These are phyloP conservation scores for Thecaphora frezii DNA, from an alignment of 1,284 basidiomycete genomes.

Conservation along the genomic window DNA sequence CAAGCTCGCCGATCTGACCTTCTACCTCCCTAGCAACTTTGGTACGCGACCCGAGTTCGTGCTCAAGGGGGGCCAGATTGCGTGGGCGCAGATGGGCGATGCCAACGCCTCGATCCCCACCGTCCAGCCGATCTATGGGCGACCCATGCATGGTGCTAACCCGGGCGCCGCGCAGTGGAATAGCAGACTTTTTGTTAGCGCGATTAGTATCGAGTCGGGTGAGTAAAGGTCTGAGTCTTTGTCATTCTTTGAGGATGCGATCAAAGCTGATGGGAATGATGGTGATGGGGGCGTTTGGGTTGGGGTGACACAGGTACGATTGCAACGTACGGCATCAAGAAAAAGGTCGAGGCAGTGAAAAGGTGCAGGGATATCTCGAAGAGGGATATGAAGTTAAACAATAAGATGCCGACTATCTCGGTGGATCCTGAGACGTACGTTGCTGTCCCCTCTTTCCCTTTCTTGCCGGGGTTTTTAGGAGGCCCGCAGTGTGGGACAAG, in stretches of 20 bases:
- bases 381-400: slow-evolving; percentile 92
- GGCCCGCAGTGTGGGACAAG: too few species aligned
- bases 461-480: too few species aligned
- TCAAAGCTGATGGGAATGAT: too few species aligned
- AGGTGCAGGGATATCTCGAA: slow-evolving; percentile 77
- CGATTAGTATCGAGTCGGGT: slow-evolving; percentile 70
- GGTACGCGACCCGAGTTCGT: slow-evolving; percentile 89
- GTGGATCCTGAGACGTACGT: slow-evolving; percentile 81
- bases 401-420: slow-evolving; percentile 73
- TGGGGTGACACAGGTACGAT: slow-evolving; percentile 63
- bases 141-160: slow-evolving; percentile 86
- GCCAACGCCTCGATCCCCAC: slow-evolving; percentile 84
- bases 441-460: neutral
- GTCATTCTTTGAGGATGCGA: neutral
- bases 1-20: slow-evolving; percentile 85
- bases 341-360: slow-evolving; percentile 74
- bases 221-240: slow-evolving; percentile 14
- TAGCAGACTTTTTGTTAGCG: slow-evolving; percentile 83
- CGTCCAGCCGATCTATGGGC: slow-evolving; percentile 80
- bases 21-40: slow-evolving; percentile 92
- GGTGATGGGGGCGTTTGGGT: too few species aligned
- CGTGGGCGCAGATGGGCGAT: slow-evolving; percentile 87
- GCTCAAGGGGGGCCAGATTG: slow-evolving; percentile 90
- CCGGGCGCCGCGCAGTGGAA: slow-evolving; percentile 75
- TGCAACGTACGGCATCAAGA: slow-evolving; percentile 72